Conservation (phyloP, 208 protist genomes). For the Ichthyophonus hoferi region DNA sequence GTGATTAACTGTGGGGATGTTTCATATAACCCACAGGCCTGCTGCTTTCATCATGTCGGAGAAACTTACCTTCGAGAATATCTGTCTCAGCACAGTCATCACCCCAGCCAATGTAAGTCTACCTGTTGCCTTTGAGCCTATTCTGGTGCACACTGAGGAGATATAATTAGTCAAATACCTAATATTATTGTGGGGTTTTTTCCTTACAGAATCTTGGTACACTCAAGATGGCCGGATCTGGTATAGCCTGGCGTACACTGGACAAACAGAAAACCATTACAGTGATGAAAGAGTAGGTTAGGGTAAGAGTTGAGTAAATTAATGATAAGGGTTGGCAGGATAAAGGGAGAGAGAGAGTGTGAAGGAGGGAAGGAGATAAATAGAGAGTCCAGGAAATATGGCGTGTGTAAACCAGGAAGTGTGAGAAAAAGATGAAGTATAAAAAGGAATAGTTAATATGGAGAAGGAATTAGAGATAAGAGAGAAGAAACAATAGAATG, state of each 20-base stretch:
- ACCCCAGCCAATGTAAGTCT: not conserved
- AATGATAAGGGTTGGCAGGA: no score
- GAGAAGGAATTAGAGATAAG: no score
- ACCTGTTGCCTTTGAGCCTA: not conserved
- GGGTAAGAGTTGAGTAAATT: no score
- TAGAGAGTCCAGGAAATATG: no score
- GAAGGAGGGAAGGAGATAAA: not conserved
- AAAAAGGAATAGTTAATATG: no score
- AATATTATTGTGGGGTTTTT: not conserved
- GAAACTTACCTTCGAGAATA: not conserved
- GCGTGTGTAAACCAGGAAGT: no score
- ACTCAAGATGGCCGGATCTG: not conserved
- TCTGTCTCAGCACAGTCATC: not conserved
- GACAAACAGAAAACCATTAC: not conserved
- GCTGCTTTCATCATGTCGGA: not conserved
- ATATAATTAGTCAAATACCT: no score
- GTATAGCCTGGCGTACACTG: not conserved
- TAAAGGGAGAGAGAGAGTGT: not conserved
- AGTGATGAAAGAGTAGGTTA: not conserved
- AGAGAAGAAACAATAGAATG: no score
- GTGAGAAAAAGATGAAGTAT: no score
- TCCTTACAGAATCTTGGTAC: not conserved
- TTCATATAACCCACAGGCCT: no score
- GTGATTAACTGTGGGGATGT: no score
- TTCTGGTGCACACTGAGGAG: no score